Base-by-base conservation (phyloP, 202 grass and related monocot genomes). In the Schoenoplectus tabernaemontani region DNA sequence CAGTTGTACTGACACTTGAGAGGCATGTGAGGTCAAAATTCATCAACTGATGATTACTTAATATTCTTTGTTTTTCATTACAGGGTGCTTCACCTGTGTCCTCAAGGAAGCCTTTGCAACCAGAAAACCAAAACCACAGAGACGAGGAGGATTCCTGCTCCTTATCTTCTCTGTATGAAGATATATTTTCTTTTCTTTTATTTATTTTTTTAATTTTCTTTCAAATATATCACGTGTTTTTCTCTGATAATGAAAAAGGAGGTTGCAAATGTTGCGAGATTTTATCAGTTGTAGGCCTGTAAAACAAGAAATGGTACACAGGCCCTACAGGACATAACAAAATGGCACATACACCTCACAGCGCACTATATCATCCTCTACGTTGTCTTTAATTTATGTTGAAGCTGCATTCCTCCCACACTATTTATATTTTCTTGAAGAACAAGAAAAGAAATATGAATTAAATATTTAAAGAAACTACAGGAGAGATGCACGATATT, bases 91-190 rank as follows among this genome's bases (percentile, higher is more conserved):
- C 82, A 84, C 71, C 87, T 62, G 41, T 84, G 58, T 74, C 88
- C 78, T 85, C 84, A 74, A 84, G 80, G 80, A 98, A 92, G 82
- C 86, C 87, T 71, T 33, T 94, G 57, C 86, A 92, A 86, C 83
- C 87, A 59, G 89, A 97, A 65, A 90, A 88, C 78, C 87, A 73
- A 82, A 90, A 71, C 61, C 87, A 93, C 74, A 86, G 20, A 72
- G 91, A 92, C 16, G 89, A 93, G 48, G 93, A 93, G 1, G 91
- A 98, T 85, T 89, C 89, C 24, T 89, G 82, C 79, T 98, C 95
- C 4, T 76, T 90, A 62, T 86, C 87, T 83, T 93, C 91, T 81
- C 89, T 77, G 95, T 98, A 98, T 93, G 87, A 86, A 88, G 84
- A 64, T 82, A 23, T 42, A 20, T 34, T 48, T 43, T 62, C 59